Conservation (phyloP, 257 asterid species). For the Rubia yunnanensis region DNA sequence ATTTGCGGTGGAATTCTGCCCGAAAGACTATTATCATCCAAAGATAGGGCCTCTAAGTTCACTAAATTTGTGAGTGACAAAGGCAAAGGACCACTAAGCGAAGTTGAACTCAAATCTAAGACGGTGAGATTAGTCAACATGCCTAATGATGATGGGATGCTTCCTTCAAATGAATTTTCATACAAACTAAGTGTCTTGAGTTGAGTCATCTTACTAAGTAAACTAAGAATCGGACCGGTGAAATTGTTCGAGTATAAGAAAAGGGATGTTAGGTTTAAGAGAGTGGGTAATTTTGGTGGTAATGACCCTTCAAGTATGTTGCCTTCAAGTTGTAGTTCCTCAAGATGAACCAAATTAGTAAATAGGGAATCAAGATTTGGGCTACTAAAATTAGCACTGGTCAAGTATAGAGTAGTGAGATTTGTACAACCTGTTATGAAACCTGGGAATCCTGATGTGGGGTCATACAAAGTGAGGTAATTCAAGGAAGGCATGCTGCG, state of each 20-base stretch:
- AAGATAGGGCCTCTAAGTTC: slow-evolving; percentile 33
- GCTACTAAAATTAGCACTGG: slow-evolving; percentile 39
- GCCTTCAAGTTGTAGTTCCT: slow-evolving; percentile 35
- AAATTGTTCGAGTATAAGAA: slow-evolving; percentile 30
- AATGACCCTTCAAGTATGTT: slow-evolving; percentile 48
- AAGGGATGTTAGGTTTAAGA: slow-evolving; percentile 40
- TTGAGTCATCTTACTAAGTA: slow-evolving; percentile 20
- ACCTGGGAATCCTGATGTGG: slow-evolving; percentile 44
- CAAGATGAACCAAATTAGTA: slow-evolving; percentile 37
- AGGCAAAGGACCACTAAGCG: slow-evolving; percentile 57
- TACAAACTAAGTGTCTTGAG: slow-evolving; percentile 34
- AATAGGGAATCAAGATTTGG: slow-evolving; percentile 48
- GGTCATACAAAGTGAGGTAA: slow-evolving; percentile 33
- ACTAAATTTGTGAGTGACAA: slow-evolving; percentile 45
- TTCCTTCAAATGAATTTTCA: slow-evolving; percentile 46
- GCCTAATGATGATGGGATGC: slow-evolving; percentile 29
- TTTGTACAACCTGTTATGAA: slow-evolving; percentile 44
- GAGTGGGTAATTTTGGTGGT: slow-evolving; percentile 34
- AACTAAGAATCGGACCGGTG: slow-evolving; percentile 43
- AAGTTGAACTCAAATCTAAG: slow-evolving; percentile 26
- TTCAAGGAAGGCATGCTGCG: slow-evolving; percentile 37
- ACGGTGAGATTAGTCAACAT: slow-evolving; percentile 19
- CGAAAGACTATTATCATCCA: slow-evolving; percentile 49
- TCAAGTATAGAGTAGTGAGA: no score
- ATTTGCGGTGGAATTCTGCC: slow-evolving; percentile 18